Evolutionary conservation across 495 filamentous ascomycete genomes (phyloP).

Genomic region (Podospora fimiseda): DNA sequence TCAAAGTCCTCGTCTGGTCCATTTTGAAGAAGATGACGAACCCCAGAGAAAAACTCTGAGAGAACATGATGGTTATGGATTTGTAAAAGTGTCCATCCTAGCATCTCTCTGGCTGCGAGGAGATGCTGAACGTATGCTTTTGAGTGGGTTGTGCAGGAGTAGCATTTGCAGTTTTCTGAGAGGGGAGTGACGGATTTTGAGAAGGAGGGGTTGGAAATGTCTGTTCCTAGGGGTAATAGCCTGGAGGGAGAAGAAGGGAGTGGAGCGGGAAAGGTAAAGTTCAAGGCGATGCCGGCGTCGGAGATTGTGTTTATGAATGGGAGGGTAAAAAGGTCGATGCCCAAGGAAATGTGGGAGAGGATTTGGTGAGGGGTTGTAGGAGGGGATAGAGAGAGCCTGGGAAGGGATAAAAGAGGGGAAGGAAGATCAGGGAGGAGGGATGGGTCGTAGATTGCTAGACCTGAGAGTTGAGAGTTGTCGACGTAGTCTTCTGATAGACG

Average conservation of each 20-base stretch:
- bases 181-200: slow-evolving; percentile 55
- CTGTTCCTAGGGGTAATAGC: slow-evolving; percentile 55
- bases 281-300: slow-evolving; percentile 79
- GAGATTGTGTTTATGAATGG: slow-evolving; percentile 67
- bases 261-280: slow-evolving; percentile 66
- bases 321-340: slow-evolving; percentile 72
- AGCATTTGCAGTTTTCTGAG: slow-evolving; percentile 60
- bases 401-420: slow-evolving; percentile 47
- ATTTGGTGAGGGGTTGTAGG: slow-evolving; percentile 66
- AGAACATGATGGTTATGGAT: slow-evolving; percentile 78
- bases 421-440: slow-evolving; percentile 61
- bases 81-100: slow-evolving; percentile 87
- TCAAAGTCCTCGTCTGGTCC: slow-evolving; percentile 61
- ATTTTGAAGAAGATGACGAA: slow-evolving; percentile 47
- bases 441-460: slow-evolving; percentile 76
- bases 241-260: neutral
- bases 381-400: slow-evolving; percentile 64
- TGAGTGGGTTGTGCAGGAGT: slow-evolving; percentile 79
- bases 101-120: slow-evolving; percentile 85
- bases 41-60: slow-evolving; percentile 62
- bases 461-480: slow-evolving; percentile 51
- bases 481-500: slow-evolving; percentile 49
- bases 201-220: slow-evolving; percentile 62
- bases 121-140: slow-evolving; percentile 83
- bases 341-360: slow-evolving; percentile 63